phyloP scores from a whole-genome alignment of 2,329 filamentous ascomycete species.

The Fusarium musae region DNA sequence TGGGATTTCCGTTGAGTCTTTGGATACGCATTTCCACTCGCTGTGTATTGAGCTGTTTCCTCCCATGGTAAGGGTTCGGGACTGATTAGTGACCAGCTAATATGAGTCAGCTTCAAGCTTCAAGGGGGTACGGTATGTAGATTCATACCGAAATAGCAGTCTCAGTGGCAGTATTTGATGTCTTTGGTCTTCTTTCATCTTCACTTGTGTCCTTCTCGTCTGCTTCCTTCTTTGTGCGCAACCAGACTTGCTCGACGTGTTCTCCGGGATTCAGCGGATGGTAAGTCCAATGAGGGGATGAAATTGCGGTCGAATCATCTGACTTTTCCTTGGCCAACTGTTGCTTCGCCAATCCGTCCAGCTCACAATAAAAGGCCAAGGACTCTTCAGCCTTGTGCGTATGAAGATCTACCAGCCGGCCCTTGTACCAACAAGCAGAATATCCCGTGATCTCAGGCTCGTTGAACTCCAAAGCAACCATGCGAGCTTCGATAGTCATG shows the following conservation, averaged over 20 bases:
- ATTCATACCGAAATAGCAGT: not conserved
- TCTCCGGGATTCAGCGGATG: conserved; percentile 6
- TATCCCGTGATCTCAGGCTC: conserved; percentile 12
- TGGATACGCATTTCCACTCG: conserved; percentile 20
- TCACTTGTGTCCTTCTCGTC: not conserved
- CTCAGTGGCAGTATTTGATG: not conserved
- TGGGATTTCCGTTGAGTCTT: not conserved
- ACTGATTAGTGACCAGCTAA: conserved; percentile 21
- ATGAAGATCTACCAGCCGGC: conserved; percentile 2
- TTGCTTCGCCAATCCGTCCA: not conserved
- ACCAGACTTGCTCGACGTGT: conserved; percentile 21
- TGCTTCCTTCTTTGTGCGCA: not conserved
- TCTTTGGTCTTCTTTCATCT: not conserved
- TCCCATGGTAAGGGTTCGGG: conserved; percentile 1
- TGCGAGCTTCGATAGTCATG: not conserved
- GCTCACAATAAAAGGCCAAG: conserved; percentile 8
- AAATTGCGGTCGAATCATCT: too few species aligned
- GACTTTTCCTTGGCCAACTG: not conserved
- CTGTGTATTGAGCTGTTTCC: not conserved
- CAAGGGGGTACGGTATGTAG: too few species aligned
- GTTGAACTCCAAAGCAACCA: conserved; percentile 21
- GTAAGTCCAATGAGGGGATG: conserved; percentile 5
- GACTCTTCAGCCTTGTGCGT: conserved; percentile 5
- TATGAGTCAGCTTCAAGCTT: conserved; percentile 1
- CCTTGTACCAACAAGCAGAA: conserved; percentile 20